phyloP scores from a whole-genome alignment of 2,329 filamentous ascomycete genomes.

The Venturia pyrina region DNA sequence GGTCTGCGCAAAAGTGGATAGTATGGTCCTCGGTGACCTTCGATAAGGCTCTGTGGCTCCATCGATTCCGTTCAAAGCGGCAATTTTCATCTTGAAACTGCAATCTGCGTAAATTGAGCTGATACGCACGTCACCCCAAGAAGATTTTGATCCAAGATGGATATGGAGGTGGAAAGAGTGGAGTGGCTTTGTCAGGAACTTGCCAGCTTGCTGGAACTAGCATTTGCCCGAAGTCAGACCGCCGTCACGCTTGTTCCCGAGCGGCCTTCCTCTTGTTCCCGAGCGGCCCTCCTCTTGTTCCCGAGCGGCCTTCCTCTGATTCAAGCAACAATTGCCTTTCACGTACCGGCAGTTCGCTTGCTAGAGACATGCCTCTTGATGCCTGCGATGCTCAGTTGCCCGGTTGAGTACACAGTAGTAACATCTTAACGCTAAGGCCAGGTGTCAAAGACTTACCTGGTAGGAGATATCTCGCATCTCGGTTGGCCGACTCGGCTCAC shows the following conservation, averaged over 20 bases:
- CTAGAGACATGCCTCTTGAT: neutral
- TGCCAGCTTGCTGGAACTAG: too few species aligned
- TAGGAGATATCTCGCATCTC: neutral
- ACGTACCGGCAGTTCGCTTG: neutral
- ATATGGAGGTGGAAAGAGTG: neutral
- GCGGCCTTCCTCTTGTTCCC: neutral
- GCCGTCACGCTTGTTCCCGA: neutral
- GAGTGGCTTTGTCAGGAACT: neutral
- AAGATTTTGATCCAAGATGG: neutral
- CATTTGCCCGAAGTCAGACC: neutral
- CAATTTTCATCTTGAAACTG: neutral
- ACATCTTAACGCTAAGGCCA: neutral
- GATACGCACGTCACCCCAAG: neutral
- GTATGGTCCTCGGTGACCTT: neutral
- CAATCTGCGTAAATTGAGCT: neutral
- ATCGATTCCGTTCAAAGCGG: neutral
- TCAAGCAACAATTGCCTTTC: neutral
- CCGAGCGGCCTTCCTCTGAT: too few species aligned
- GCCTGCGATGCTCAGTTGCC: neutral
- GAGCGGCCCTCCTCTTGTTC: too few species aligned
- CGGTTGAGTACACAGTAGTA: neutral
- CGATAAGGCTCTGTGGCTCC: neutral
- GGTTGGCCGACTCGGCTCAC: neutral
- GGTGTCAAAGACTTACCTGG: neutral
- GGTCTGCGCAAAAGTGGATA: slow-evolving; percentile 1